Base-by-base conservation (phyloP, 176 grass and related monocot species). In the Ensete glaucum region DNA sequence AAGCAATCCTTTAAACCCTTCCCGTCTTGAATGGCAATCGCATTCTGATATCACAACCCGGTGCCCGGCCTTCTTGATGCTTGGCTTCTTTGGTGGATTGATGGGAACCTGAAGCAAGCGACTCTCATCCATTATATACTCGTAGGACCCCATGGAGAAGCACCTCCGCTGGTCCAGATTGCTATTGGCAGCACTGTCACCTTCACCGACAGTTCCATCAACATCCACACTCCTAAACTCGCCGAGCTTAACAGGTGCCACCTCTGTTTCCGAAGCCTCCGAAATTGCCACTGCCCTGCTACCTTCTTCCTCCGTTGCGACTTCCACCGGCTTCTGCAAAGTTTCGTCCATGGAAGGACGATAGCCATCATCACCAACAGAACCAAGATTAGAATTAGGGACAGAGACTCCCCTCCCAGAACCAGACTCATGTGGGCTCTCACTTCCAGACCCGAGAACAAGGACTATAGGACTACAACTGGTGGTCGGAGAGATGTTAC, bases 71-170 rank as follows among this genome's bases (percentile, higher is more conserved):
- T 65, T 75, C 69, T 74, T 84, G 72, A 77, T 84, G 1, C 17
- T n/a, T 16, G 78, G 89, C 81, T 89, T 99, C 81, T 86, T 94
- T 2, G 90, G 81, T 62, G 90, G 86, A 80, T 89, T 89, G 71
- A 99, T 89, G 25, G 89, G 73, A 12, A 96, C 93, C 43, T 78
- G 64, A 52, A 96, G 90, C n/a, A 81, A 72, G 0, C 87, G 74
- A 9, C 53, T 74, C 54, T 92, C 85, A 53, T 96, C 87, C 90
- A 96, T 86, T 48, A 96, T 85, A 85, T 96, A 96, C 85, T 92
- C 93, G 71, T 96, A 90, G 19, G 93, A 85, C 0, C 93, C 93
- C 93, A 96, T 96, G 52, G 93, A 96, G 55, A 90, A 91, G 80
- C 93, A 96, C 85, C 93, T 86, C 65, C 89, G 85, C 64, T 90